Evolutionary conservation across 257 asterid species (phyloP), one percentile per base, ranked within the genome.

Genomic region (Buddleja alternifolia): DNA sequence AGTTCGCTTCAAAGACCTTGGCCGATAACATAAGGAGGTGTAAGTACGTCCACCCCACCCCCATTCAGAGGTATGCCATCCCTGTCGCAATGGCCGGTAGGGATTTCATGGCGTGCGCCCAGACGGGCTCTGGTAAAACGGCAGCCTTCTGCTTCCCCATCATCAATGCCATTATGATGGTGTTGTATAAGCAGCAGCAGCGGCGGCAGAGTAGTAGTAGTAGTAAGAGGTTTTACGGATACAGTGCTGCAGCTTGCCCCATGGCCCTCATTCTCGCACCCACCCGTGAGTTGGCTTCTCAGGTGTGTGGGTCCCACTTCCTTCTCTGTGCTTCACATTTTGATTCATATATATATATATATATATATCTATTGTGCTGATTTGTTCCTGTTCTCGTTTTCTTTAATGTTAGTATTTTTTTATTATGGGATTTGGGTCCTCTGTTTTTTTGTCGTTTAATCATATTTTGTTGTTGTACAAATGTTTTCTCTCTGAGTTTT

Each of bases 101-200:
- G 59, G 96, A 89, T 52, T 63, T 89, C 60, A 89, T 89, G 96
- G 96, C 96, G 2, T 87, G 92, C 44, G 96, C 96, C 15, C 96
- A 89, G 61, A 89, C 96, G 14, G 96, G 95, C 48, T 89, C 96
- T 23, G 95, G 96, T 3, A 89, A 89, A 66, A 89, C 96, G 40
- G 96, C 96, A 11, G 96, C 96, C 7, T 89, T 87, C 62, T 89
- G 95, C 72, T 87, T 89, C 57, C 95, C 96, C 11, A 83, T 87
- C 34, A 89, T 87, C 53, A 78, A 75, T 55, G 73, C 77, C 76
- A 71, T 85, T 63, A 9, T 78, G 56, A n/a, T n/a, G n/a, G n/a
- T n/a, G 45, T 23, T 66, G 71, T n/a, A 59, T 14, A 76, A 64
- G 36, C 67, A 32, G 16, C n/a, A n/a, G n/a, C n/a, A n/a, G n/a